Evolutionary conservation across 345 rosid genomes (phyloP).

Genomic region (Hibiscus trionum): DNA sequence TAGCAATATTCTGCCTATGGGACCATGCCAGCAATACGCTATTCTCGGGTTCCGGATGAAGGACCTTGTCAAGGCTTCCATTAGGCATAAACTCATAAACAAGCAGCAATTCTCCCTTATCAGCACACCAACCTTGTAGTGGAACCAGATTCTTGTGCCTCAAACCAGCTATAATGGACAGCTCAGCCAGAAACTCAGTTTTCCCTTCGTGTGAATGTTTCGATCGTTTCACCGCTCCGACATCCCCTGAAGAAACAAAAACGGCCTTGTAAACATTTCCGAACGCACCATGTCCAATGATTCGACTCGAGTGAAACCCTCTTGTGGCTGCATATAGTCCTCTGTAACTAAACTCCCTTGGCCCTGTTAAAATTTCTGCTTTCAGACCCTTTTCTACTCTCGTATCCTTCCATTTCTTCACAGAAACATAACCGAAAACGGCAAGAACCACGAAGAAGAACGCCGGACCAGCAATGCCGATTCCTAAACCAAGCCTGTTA

Average conservation of each 20-base stretch:
- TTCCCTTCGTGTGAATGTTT: constrained; percentile 78
- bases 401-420: constrained; percentile 49
- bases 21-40: constrained; percentile 51
- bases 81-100: constrained; percentile 94
- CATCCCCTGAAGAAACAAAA: constrained; percentile 42
- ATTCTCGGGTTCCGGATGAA: constrained; percentile 49
- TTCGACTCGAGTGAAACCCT: constrained; percentile 80
- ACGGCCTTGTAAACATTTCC: constrained; percentile 82
- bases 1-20: constrained; percentile 56
- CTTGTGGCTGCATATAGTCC: constrained; percentile 65
- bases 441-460: constrained; percentile 56
- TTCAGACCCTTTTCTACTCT: constrained; percentile 47
- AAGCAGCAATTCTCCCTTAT: constrained; percentile 75
- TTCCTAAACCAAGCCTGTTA: constrained; percentile 51
- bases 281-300: constrained; percentile 80
- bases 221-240: constrained; percentile 83
- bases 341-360: constrained; percentile 64
- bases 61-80: constrained; percentile 77
- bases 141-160: constrained; percentile 90
- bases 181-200: constrained; percentile 76
- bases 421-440: constrained; percentile 53
- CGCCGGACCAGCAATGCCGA: constrained; percentile 74
- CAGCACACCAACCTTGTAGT: constrained; percentile 89
- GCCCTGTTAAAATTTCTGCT: constrained; percentile 63
- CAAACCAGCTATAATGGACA: constrained; percentile 79